These are phyloP conservation scores for Bimuria novae-zelandiae DNA, from an alignment of 2,329 filamentous ascomycete species.

Conservation along the genomic window DNA sequence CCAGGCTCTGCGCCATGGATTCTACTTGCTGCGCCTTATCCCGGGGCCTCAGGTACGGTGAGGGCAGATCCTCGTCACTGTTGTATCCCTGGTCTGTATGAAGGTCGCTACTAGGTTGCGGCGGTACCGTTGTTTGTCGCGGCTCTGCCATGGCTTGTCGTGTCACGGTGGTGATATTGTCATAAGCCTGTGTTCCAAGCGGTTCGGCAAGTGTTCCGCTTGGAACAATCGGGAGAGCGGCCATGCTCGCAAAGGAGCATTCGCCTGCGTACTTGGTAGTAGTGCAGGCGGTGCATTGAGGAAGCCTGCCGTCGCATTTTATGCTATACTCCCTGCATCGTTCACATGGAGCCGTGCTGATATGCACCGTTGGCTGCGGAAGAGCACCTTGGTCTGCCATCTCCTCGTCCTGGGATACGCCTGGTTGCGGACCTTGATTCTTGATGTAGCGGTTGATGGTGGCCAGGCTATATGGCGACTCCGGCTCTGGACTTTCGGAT, in stretches of 20 bases:
- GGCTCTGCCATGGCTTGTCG: conserved; percentile 1
- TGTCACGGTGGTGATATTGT: neutral
- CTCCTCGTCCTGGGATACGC: neutral
- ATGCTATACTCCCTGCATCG: conserved; percentile 62
- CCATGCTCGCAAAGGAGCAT: conserved; percentile 58
- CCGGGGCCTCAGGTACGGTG: neutral
- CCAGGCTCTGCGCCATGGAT: neutral
- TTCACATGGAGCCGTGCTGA: neutral
- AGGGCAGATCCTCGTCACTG: conserved; percentile 1
- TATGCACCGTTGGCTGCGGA: neutral
- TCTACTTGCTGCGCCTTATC: neutral
- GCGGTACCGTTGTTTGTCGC: neutral
- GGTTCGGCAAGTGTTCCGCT: neutral
- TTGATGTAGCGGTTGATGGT: conserved; percentile 4
- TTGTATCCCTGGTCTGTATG: neutral
- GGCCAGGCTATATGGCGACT: conserved; percentile 5
- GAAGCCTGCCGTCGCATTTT: conserved; percentile 93
- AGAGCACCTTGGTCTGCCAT: neutral
- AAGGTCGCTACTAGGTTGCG: neutral
- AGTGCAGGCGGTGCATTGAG: conserved; percentile 91
- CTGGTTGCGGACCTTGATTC: conserved; percentile 1
- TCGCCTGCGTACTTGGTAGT: conserved; percentile 79
- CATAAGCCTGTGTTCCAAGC: neutral
- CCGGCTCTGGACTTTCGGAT: neutral
- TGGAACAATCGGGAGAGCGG: neutral